Base-by-base conservation (phyloP, 1,284 basidiomycete species). In the Apiotrichum sp. region DNA sequence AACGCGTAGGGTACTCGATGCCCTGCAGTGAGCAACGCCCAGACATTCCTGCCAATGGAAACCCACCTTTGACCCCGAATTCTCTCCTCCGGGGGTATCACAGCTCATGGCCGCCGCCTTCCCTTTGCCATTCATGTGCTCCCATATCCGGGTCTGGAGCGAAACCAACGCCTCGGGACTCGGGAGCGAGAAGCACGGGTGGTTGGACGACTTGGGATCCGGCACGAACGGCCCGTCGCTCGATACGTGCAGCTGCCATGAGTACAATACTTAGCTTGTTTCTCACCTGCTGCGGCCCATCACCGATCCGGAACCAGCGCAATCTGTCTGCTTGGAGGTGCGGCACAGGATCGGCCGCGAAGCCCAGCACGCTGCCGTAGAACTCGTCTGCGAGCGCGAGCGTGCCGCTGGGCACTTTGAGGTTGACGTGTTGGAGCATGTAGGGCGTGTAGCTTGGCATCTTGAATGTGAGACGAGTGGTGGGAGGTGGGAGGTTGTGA, bases 341-440 rank as follows among this genome's bases (percentile, higher is more conserved):
- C 0, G 74, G 74, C 0, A 76, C 74, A 3, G 65, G 64, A 48
- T 73, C 71, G 31, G 45, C 57, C 22, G 46, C 58, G 51, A 76
- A 67, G 3, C 71, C 73, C 10, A 76, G 49, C 0, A 73, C 68
- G 11, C 62, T 65, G 41, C 62, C 65, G 56, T 76, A 76, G 55
- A 76, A 76, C 61, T 70, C 70, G 35, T 66, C 62, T 3, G 74
- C 73, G 35, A 69, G 59, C 11, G 69, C 60, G 5, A 76, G 61
- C 7, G 64, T 65, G 14, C 70, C 73, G 35, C 55, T 48, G 0
- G 70, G 68, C 13, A 76, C 72, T 3, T 60, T 63, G 22, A 76
- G 59, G 61, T 76, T 75, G 65, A 75, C 61, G 60, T 76, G 74
- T 60, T 73, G 71, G 14, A 73, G 47, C 1, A 56, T 39, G 42